These are phyloP conservation scores for Pseudotsuga menziesii DNA, from an alignment of 75 land plant genomes.

Conservation along the genomic window DNA sequence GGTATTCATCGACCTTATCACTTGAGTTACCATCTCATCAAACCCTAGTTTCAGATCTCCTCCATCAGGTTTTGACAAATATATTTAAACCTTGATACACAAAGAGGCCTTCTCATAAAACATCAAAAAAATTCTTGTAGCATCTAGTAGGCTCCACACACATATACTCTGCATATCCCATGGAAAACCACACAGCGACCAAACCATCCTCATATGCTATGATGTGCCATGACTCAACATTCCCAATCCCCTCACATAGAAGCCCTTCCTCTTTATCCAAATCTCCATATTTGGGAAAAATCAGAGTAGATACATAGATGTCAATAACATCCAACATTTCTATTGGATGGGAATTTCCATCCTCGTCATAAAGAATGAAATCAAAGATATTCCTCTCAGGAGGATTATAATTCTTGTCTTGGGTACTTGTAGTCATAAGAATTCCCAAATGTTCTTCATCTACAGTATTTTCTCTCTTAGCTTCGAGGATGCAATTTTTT, in stretches of 20 bases:
- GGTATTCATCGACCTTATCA: conserved; percentile 52
- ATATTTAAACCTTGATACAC: conserved; percentile 67
- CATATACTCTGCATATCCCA: conserved; percentile 68
- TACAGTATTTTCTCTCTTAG: conserved; percentile 28
- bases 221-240: conserved; percentile 69
- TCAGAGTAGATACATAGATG: conserved; percentile 53
- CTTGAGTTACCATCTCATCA: conserved; percentile 68
- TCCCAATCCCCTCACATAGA: conserved; percentile 78
- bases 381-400: conserved; percentile 48
- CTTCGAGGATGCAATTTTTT: conserved; percentile 27
- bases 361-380: conserved; percentile 61
- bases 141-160: conserved; percentile 61
- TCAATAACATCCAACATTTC: conserved; percentile 68
- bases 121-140: conserved; percentile 57
- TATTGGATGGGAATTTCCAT: conserved; percentile 51
- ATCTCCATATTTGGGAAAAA: conserved; percentile 43
- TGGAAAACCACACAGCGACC: conserved; percentile 57
- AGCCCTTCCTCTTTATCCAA: conserved; percentile 50
- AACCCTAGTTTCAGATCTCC: conserved; percentile 65
- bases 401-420: neutral
- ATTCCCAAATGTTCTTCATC: conserved; percentile 55
- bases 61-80: conserved; percentile 53
- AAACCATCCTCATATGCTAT: conserved; percentile 80
- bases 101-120: conserved; percentile 61
- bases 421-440: conserved; percentile 26